These are phyloP conservation scores for Phanerochaete carnosa DNA, from an alignment of 768 basidiomycete species.

Conservation along the genomic window DNA sequence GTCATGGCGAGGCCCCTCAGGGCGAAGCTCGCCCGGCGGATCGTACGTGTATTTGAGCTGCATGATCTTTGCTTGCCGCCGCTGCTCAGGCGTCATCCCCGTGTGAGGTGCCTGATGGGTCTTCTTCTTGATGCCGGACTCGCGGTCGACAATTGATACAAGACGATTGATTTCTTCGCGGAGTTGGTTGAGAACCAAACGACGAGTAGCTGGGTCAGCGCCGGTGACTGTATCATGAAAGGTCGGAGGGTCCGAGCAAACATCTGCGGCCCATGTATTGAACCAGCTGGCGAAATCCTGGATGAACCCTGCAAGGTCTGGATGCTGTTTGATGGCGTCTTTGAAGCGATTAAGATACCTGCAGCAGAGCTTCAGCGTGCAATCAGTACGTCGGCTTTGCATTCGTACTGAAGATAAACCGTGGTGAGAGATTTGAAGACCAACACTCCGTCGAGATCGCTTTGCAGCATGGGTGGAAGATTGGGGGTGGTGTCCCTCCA, in stretches of 20 bases:
- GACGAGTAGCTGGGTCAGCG: constrained; percentile 28
- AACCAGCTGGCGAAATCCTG: constrained; percentile 43
- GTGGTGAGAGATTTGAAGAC: constrained; percentile 30
- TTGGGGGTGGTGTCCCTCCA: constrained; percentile 23
- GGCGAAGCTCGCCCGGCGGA: constrained; percentile 50
- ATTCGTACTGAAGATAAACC: constrained; percentile 17
- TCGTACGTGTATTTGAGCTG: constrained; percentile 42
- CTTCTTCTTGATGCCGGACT: constrained; percentile 34
- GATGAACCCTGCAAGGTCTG: constrained; percentile 39
- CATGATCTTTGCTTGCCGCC: constrained; percentile 35
- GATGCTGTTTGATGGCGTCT: constrained; percentile 45
- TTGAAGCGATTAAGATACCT: constrained; percentile 50
- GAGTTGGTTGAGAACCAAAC: constrained; percentile 34
- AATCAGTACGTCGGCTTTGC: background rate
- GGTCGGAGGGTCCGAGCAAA: constrained; percentile 32
- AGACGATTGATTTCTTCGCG: constrained; percentile 31
- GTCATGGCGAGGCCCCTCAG: constrained; percentile 59
- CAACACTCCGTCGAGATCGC: constrained; percentile 19
- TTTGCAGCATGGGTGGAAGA: constrained; percentile 8
- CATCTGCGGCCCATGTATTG: constrained; percentile 42
- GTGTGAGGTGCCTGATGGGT: background rate
- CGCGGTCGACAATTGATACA: constrained; percentile 47
- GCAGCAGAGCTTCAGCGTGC: background rate
- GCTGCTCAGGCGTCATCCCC: constrained; percentile 15
- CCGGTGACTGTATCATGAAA: constrained; percentile 45